Conservation (phyloP, 2,329 filamentous ascomycete genomes). For the Sporothrix luriei region DNA sequence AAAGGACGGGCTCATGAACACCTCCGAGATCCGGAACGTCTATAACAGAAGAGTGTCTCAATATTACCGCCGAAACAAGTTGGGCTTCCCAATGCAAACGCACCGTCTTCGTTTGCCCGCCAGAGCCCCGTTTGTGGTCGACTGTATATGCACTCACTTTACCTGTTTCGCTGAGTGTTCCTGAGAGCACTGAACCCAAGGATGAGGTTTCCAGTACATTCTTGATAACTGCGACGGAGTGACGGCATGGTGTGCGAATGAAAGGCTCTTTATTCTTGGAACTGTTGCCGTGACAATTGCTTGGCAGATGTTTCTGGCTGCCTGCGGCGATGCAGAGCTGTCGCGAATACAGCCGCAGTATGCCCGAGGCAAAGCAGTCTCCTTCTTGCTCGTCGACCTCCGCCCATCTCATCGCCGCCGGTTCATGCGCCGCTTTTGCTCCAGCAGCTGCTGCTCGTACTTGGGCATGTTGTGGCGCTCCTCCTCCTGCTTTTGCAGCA, state of each 20-base stretch:
- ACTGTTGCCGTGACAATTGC: background rate
- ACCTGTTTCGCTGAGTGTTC: background rate
- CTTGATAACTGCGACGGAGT: no score
- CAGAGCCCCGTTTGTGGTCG: no score
- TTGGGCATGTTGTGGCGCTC: slow-evolving; percentile 41
- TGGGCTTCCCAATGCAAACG: background rate
- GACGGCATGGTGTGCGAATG: background rate
- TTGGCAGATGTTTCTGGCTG: background rate
- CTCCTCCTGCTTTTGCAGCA: slow-evolving; percentile 58
- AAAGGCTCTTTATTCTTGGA: background rate
- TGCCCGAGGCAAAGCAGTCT: background rate
- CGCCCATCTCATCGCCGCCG: slow-evolving; percentile 31
- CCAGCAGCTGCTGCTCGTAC: slow-evolving; percentile 36
- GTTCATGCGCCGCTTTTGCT: slow-evolving; percentile 31
- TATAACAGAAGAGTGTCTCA: slow-evolving; percentile 6
- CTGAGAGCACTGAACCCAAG: no score
- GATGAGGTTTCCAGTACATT: no score
- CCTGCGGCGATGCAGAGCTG: background rate
- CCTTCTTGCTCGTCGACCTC: background rate
- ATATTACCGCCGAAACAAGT: slow-evolving; percentile 7
- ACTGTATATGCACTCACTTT: background rate
- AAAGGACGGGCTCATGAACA: slow-evolving; percentile 23
- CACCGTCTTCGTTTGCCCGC: background rate
- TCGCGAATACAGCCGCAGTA: slow-evolving; percentile 15
- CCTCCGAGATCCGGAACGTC: slow-evolving; percentile 15